Conservation (phyloP, 1,284 basidiomycete species). For the Peniophora sp. region DNA sequence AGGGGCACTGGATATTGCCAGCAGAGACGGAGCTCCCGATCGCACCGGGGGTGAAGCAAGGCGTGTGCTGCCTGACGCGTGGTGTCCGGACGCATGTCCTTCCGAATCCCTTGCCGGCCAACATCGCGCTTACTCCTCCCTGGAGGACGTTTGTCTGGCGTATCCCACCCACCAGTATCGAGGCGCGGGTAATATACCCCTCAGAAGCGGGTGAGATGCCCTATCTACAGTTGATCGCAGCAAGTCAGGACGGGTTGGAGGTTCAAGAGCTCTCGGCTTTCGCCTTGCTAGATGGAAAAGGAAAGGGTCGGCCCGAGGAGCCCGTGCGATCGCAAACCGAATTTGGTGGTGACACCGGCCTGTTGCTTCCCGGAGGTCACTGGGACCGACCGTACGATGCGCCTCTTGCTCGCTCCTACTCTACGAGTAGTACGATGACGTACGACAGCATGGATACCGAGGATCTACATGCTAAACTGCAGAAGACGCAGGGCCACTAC, state of each 20-base stretch:
- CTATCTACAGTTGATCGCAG: conserved; percentile 57
- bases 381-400: conserved; percentile 52
- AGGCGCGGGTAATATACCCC: conserved; percentile 39
- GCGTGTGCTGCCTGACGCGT: conserved; percentile 57
- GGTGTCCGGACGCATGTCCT: conserved; percentile 63
- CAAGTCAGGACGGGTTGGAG: conserved; percentile 63
- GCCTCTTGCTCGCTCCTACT: conserved; percentile 30
- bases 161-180: conserved; percentile 44
- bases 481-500: conserved; percentile 57
- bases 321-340: conserved; percentile 48
- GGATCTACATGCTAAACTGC: conserved; percentile 35
- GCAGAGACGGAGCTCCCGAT: conserved; percentile 40
- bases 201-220: conserved; percentile 25
- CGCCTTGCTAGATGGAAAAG: conserved; percentile 36
- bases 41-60: conserved; percentile 22
- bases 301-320: conserved; percentile 35
- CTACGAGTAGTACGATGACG: conserved; percentile 33
- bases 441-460: conserved; percentile 45
- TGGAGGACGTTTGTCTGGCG: conserved; percentile 53
- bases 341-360: conserved; percentile 57
- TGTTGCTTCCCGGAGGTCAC: conserved; percentile 56
- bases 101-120: conserved; percentile 56
- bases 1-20: conserved; percentile 49
- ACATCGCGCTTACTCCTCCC: conserved; percentile 37
- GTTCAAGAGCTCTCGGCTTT: conserved; percentile 50